Evolutionary conservation across 208 protist species (phyloP).

Genomic region (Vickermania spadyakhi): DNA sequence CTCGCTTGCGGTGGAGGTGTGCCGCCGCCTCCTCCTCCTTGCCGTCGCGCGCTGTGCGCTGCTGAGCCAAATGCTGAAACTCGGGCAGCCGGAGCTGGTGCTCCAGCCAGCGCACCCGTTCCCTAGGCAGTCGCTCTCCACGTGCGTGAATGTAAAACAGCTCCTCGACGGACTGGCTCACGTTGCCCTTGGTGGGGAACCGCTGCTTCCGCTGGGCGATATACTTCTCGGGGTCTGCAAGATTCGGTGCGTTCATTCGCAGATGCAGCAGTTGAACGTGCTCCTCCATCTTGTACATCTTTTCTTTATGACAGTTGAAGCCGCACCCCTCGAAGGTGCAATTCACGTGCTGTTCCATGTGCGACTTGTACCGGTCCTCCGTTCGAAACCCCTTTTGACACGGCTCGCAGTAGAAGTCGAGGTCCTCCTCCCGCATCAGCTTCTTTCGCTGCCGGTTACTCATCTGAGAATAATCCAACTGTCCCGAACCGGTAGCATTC

Average conservation of each 20-base stretch:
- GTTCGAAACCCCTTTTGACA: conserved; percentile 72
- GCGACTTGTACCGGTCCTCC: conserved; percentile 33
- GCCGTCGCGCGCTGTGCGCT: conserved; percentile 11
- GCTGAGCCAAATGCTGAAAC: background rate
- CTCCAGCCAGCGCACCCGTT: conserved; percentile 73
- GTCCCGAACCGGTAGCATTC: too few relatives aligned
- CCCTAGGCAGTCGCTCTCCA: conserved; percentile 60
- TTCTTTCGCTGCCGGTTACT: background rate
- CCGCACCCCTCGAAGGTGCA: conserved; percentile 70
- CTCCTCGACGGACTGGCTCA: conserved; percentile 78
- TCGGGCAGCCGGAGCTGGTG: conserved; percentile 21
- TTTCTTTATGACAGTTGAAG: conserved; percentile 67
- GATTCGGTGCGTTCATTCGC: conserved; percentile 69
- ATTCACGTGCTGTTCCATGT: conserved; percentile 72
- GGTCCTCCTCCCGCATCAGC: background rate
- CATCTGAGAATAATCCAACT: too few relatives aligned
- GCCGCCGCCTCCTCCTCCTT: conserved; percentile 52
- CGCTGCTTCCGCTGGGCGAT: conserved; percentile 50
- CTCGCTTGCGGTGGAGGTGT: too few relatives aligned
- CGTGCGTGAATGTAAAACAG: conserved; percentile 78
- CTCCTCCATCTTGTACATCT: conserved; percentile 76
- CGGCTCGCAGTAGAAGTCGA: conserved; percentile 32
- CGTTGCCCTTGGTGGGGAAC: conserved; percentile 73
- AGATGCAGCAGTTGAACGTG: conserved; percentile 82
- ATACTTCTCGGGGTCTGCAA: conserved; percentile 57